A percentile compares a stretch with the other conserved stretches of the same genome.
phyloP scores from a whole-genome alignment of 2,329 filamentous ascomycete genomes.

The Penicillium sp. region DNA sequence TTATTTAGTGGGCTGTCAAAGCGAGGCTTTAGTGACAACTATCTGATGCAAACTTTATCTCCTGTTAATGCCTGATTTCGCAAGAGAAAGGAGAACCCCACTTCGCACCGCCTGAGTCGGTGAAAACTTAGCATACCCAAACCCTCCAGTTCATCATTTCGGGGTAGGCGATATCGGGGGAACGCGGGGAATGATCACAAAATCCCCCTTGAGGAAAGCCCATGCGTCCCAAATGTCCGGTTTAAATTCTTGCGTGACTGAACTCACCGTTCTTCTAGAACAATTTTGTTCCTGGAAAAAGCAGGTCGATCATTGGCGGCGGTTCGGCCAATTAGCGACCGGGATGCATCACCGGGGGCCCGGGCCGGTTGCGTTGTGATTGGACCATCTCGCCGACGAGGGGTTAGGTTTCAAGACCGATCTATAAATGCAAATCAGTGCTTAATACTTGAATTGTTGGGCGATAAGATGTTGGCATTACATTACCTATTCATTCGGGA shows the following conservation, averaged over 20 bases:
- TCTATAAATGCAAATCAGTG: conserved; percentile 22
- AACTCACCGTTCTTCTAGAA: conserved; percentile 18
- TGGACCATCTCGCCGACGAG: conserved; percentile 18
- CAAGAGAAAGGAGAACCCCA: conserved; percentile 9
- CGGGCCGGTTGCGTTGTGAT: conserved; percentile 21
- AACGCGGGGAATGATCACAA: conserved; percentile 17
- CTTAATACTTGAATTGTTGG: conserved; percentile 11
- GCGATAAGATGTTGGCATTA: conserved; percentile 19
- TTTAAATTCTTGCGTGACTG: background rate
- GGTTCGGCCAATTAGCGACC: conserved; percentile 15
- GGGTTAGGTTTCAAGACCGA: conserved; percentile 14
- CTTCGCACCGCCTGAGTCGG: conserved; percentile 1
- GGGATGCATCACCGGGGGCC: conserved; percentile 19
- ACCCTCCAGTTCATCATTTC: background rate
- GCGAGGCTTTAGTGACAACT: background rate
- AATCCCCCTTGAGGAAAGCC: conserved; percentile 18
- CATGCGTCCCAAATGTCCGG: conserved; percentile 11
- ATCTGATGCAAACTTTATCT: conserved; percentile 1
- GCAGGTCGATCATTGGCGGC: conserved; percentile 18
- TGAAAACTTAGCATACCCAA: background rate
- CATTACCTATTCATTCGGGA: conserved; percentile 9
- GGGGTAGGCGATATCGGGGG: conserved; percentile 7
- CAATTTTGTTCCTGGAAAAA: conserved; percentile 16
- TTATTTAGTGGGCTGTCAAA: background rate
- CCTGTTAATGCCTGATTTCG: conserved; percentile 9